A percentile compares a stretch with the other conserved stretches of the same genome.
These are phyloP conservation scores for Pestalotiopsis sp. DNA, from an alignment of 2,329 filamentous ascomycete species.

Conservation along the genomic window DNA sequence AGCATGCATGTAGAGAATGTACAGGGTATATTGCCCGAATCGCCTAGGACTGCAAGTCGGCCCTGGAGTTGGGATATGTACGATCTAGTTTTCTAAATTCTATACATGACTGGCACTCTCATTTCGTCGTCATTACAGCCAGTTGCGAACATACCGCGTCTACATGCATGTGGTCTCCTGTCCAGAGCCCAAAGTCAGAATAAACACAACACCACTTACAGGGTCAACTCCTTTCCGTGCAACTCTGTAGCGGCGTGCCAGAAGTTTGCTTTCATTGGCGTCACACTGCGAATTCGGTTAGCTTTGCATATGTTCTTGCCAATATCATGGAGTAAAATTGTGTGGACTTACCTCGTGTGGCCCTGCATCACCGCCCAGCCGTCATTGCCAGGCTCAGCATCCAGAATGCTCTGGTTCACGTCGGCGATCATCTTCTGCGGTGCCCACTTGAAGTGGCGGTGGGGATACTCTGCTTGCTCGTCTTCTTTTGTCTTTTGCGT, in stretches of 20 bases:
- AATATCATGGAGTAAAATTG: conserved; percentile 8
- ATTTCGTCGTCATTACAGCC: conserved; percentile 10
- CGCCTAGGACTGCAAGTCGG: background rate
- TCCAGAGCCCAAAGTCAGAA: background rate
- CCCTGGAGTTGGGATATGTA: background rate
- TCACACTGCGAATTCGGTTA: conserved; percentile 63
- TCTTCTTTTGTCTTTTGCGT: conserved; percentile 34
- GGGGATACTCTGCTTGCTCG: conserved; percentile 55
- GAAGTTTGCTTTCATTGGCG: conserved; percentile 90
- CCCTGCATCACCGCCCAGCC: conserved; percentile 91
- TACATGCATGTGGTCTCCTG: background rate
- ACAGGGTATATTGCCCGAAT: conserved; percentile 3
- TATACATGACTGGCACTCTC: conserved; percentile 19
- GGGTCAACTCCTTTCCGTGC: conserved; percentile 72
- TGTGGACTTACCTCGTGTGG: conserved; percentile 70
- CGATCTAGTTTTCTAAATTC: conserved; percentile 28
- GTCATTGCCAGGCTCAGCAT: conserved; percentile 80
- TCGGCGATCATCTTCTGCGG: conserved; percentile 73
- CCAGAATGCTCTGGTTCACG: conserved; percentile 85
- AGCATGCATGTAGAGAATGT: conserved; percentile 9
- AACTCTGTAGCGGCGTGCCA: conserved; percentile 70
- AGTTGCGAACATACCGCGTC: background rate
- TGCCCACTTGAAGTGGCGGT: conserved; percentile 95
- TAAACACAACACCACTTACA: conserved; percentile 66
- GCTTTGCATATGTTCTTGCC: conserved; percentile 10